Base-by-base conservation (phyloP, 176 grass and related monocot genomes). In the Themeda triandra region DNA sequence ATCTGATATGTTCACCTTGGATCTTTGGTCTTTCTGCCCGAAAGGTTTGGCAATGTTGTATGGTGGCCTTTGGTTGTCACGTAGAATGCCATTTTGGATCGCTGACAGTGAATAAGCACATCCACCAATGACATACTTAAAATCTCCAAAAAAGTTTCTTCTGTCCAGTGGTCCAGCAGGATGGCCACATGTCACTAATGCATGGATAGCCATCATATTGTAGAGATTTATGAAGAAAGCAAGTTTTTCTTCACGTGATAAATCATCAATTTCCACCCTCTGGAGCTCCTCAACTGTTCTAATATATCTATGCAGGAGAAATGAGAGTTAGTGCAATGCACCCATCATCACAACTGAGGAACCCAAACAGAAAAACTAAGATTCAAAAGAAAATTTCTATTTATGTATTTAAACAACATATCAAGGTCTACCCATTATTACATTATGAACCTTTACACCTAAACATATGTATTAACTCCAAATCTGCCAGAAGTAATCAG, bases 161-260 rank as follows among this genome's bases (percentile, higher is more conserved):
- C 95, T 92, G 35, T 98, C 95, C 76, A 98, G 78, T 44, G 95
- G 82, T 81, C 91, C 83, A 82, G 80, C 78, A 76, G 95, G 95
- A 81, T 87, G 80, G 35, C 92, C 89, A 84, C 84, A 92, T 53
- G 82, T 82, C 68, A 98, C 83, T 80, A 95, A 49, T 84, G 95
- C 95, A 90, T 98, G 95, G 62, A 98, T 87, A 78, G 80, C 72
- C 95, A 98, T 98, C 95, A 93, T 98, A 69, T 98, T 98, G 77
- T 98, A 98, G 14, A 98, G 76, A 81, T 98, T 98, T 89, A 98
- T 92, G 82, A 98, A 98, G 86, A 98, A 98, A 72, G 95, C 78
- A 58, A 98, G 85, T 36, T 92, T 98, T 82, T 98, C 95, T 89
- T 98, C 95, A 66, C 91, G 92, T 83, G 91, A 91, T 37, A 95